Evolutionary conservation across 129 eudicot genomes (phyloP).

Genomic region (Flaveria bidentis): DNA sequence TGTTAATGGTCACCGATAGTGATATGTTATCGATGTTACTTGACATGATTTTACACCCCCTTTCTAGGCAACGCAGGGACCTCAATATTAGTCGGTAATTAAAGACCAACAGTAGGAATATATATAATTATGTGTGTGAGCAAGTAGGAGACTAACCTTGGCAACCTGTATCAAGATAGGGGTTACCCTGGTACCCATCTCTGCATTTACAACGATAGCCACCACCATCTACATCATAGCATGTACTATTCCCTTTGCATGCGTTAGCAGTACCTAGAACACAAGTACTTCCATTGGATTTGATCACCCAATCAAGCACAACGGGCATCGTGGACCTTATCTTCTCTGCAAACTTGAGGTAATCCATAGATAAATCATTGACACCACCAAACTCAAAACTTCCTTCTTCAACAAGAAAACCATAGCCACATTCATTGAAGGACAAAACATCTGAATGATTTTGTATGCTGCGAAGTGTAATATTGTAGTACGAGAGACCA

Average conservation of each 20-base stretch:
- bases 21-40: no score
- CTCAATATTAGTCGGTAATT: no score
- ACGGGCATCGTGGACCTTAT: background rate
- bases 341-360: background rate
- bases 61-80: no score
- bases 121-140: no score
- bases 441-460: background rate
- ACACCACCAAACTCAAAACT: background rate
- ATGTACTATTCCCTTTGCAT: background rate
- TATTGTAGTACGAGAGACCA: background rate
- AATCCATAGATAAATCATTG: background rate
- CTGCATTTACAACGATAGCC: slow-evolving; percentile 3
- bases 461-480: background rate
- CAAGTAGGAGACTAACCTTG: background rate
- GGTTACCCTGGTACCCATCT: background rate
- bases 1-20: no score
- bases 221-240: background rate
- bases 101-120: no score
- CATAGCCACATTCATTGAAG: background rate
- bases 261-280: background rate
- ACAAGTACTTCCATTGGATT: background rate
- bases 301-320: background rate
- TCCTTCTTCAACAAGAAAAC: background rate
- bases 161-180: background rate
- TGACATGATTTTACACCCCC: no score